These are phyloP conservation scores for Tetraselmis striata DNA, from an alignment of 139 green algal genomes.

Conservation along the genomic window DNA sequence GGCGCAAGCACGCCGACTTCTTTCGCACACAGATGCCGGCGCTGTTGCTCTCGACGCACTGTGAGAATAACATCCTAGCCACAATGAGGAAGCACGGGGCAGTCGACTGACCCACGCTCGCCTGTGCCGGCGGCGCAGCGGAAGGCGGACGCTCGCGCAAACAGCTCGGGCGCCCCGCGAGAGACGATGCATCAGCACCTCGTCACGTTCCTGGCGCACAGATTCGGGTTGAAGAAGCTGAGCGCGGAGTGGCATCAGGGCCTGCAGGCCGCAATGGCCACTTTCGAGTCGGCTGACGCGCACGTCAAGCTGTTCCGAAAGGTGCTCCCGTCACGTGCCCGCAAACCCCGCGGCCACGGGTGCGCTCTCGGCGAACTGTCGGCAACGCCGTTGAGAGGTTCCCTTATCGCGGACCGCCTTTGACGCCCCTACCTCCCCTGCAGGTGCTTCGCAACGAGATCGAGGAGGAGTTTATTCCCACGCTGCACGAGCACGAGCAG, in stretches of 20 bases:
- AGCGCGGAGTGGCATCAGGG: slow-evolving; percentile 18
- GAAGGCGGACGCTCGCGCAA: slow-evolving; percentile 2
- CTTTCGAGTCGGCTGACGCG: slow-evolving; percentile 12
- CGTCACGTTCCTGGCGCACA: slow-evolving; percentile 22
- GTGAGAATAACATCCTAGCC: no score
- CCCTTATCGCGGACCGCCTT: background rate
- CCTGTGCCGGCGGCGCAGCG: background rate
- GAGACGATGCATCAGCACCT: slow-evolving; percentile 33
- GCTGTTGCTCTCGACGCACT: no score
- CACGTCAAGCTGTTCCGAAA: slow-evolving; percentile 22
- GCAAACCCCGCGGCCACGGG: background rate
- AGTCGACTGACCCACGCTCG: background rate
- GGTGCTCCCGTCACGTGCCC: slow-evolving; percentile 4
- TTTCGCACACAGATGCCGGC: no score
- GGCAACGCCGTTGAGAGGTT: no score
- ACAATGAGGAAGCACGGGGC: no score
- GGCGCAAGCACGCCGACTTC: no score
- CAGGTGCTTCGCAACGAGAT: slow-evolving; percentile 13
- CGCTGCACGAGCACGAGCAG: background rate
- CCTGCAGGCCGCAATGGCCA: slow-evolving; percentile 19
- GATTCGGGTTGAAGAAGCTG: slow-evolving; percentile 25
- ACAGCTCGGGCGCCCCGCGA: background rate
- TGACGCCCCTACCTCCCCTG: background rate
- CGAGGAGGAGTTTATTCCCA: slow-evolving; percentile 22
- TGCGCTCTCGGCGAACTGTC: no score